Evolutionary conservation across 2,329 filamentous ascomycete genomes (phyloP).

Genomic region (Penicillium sp.): DNA sequence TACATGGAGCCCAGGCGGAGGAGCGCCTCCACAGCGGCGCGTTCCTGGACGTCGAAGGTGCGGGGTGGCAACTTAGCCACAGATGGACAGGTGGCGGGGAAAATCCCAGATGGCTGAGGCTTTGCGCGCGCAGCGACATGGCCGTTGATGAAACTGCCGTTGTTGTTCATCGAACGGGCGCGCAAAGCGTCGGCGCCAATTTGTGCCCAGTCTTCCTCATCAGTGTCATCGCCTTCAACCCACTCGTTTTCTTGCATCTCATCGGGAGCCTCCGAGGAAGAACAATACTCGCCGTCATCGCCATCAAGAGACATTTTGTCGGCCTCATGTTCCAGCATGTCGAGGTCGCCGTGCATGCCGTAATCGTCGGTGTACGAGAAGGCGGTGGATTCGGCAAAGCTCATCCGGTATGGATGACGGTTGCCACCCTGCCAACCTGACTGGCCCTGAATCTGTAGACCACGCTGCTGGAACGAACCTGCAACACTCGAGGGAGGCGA

Average conservation of each 20-base stretch:
- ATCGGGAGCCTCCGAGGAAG: conserved; percentile 70
- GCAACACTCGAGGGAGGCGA: conserved; percentile 54
- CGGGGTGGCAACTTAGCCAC: conserved; percentile 43
- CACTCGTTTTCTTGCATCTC: conserved; percentile 70
- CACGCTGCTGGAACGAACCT: conserved; percentile 45
- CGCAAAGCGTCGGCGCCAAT: conserved; percentile 84
- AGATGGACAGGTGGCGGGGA: conserved; percentile 34
- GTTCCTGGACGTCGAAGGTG: conserved; percentile 42
- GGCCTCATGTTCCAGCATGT: conserved; percentile 77
- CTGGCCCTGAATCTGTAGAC: conserved; percentile 49
- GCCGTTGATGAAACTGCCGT: conserved; percentile 39
- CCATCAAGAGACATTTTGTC: conserved; percentile 93
- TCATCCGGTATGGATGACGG: conserved; percentile 54
- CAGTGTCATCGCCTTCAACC: conserved; percentile 82
- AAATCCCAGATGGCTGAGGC: conserved; percentile 19
- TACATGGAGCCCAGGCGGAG: conserved; percentile 50
- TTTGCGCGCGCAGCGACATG: conserved; percentile 19
- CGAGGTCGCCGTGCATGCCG: conserved; percentile 56
- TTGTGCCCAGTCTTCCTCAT: conserved; percentile 93
- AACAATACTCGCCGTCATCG: conserved; percentile 61
- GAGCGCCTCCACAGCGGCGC: conserved; percentile 50
- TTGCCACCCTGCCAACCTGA: conserved; percentile 33
- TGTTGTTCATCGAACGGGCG: conserved; percentile 56
- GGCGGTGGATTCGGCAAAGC: conserved; percentile 67
- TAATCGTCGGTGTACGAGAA: conserved; percentile 71